These are phyloP conservation scores for Lactarius psammicola DNA, from an alignment of 768 basidiomycete genomes.

Conservation along the genomic window DNA sequence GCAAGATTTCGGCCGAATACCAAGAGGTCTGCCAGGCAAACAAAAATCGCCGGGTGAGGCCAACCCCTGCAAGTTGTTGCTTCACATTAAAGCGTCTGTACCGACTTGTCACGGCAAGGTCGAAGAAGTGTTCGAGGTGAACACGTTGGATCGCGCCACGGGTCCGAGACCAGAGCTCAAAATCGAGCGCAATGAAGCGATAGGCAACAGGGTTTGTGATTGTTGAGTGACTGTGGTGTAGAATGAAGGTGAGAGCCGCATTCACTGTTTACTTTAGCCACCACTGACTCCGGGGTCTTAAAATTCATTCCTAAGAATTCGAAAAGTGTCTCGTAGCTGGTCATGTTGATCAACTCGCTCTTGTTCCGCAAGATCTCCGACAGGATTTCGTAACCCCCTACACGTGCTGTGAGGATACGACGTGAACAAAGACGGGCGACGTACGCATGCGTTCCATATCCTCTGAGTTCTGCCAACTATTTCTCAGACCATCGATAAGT, in stretches of 20 bases:
- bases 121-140: constrained; percentile 79
- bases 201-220: constrained; percentile 83
- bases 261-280: not conserved
- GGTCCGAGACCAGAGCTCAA: constrained; percentile 83
- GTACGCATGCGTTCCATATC: constrained; percentile 88
- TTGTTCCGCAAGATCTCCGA: constrained; percentile 71
- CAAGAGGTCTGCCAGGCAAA: constrained; percentile 79
- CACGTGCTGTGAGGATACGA: not conserved
- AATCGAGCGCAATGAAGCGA: constrained; percentile 79
- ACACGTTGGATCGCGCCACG: constrained; percentile 69
- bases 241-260: not conserved
- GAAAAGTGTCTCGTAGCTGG: constrained; percentile 79
- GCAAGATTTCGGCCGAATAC: constrained; percentile 56
- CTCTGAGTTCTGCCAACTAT: constrained; percentile 91
- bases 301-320: constrained; percentile 86
- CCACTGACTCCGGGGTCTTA: constrained; percentile 69
- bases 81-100: constrained; percentile 76
- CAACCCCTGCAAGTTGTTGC: constrained; percentile 68
- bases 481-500: constrained; percentile 71
- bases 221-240: constrained; percentile 71
- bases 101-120: constrained; percentile 67
- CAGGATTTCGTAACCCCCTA: constrained; percentile 88
- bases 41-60: constrained; percentile 70
- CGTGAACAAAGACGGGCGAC: constrained; percentile 33
- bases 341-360: constrained; percentile 70